These are phyloP conservation scores for Pseudohyphozyma bogoriensis DNA, from an alignment of 768 basidiomycete genomes.

Conservation along the genomic window DNA sequence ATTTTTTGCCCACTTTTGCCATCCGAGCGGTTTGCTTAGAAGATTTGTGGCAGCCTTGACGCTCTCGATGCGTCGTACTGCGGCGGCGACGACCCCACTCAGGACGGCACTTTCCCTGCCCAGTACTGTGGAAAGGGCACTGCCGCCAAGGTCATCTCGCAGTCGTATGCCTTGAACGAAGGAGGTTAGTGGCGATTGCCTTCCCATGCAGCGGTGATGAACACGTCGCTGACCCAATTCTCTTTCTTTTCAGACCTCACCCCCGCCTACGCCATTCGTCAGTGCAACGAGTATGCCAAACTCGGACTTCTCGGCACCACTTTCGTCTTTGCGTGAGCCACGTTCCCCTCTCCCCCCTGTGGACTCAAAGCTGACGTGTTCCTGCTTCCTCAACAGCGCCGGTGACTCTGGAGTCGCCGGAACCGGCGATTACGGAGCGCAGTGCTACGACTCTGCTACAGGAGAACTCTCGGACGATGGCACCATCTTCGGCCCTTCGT, in stretches of 20 bases:
- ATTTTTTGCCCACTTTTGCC: too few species aligned
- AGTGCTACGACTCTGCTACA: neutral
- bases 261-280: conserved; percentile 37
- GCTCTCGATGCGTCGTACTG: conserved; percentile 39
- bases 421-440: neutral
- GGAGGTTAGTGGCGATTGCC: too few species aligned
- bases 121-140: neutral
- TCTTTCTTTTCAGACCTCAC: conserved; percentile 22
- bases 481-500: conserved; percentile 49
- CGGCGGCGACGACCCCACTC: conserved; percentile 23
- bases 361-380: conserved; percentile 42
- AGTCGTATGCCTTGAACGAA: conserved; percentile 31
- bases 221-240: too few species aligned
- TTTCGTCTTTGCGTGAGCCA: conserved; percentile 42
- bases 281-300: conserved; percentile 48
- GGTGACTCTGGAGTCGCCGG: neutral
- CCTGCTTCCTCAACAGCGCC: conserved; percentile 37
- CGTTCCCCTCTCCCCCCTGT: conserved; percentile 43
- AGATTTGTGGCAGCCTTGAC: too few species aligned
- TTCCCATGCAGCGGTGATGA: too few species aligned
- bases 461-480: neutral
- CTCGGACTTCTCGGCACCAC: conserved; percentile 48
- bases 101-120: neutral
- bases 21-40: too few species aligned
- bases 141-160: conserved; percentile 24